Evolutionary conservation across 2,329 filamentous ascomycete species (phyloP), one percentile per base, ranked within the genome.

Genomic region (Waltergamsia citrina): DNA sequence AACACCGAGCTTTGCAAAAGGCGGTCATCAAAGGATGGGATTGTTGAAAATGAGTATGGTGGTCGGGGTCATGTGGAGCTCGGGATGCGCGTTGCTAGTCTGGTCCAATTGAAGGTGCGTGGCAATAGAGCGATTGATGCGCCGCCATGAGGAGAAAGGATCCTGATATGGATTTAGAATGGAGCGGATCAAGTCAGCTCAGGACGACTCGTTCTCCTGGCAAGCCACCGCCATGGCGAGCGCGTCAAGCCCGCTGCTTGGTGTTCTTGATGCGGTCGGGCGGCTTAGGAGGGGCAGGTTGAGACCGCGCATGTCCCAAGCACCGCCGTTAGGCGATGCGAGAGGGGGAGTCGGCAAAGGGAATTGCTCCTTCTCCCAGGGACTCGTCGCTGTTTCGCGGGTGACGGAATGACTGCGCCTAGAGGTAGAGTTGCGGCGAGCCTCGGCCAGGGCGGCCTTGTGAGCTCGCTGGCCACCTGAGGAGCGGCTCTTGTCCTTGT

Each of bases 401-500:
- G 36, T 33, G 10, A 33, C 47, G 10, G 53, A 48, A 34, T 53
- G 51, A 43, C 47, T 55, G 33, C 54, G 55, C 15, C 49, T 43
- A 7, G 53, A 49, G 11, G 44, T 39, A n/a, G 53, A 56, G 41
- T 47, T 52, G 46, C 54, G 48, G 23, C 55, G 49, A 30, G 45
- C 41, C 29, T 54, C 51, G 37, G 53, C 43, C 38, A 61, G 36
- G 24, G 53, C 45, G 36, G 51, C 35, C 45, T 56, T 49, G 44
- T 51, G 49, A 23, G 46, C 45, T 40, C 54, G 50, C 40, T 52
- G 43, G 39, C 53, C 46, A n/a, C 49, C 46, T 3, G 62, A 59
- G 3, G 60, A 57, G 19, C 69, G 63, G 21, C 60, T 60, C 58
- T 72, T 73, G 42, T 77, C 70, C 56, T 78, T 78, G 57, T 74